Conservation (phyloP, 2,329 filamentous ascomycete species). For the Beauveria scarabaeidicola region DNA sequence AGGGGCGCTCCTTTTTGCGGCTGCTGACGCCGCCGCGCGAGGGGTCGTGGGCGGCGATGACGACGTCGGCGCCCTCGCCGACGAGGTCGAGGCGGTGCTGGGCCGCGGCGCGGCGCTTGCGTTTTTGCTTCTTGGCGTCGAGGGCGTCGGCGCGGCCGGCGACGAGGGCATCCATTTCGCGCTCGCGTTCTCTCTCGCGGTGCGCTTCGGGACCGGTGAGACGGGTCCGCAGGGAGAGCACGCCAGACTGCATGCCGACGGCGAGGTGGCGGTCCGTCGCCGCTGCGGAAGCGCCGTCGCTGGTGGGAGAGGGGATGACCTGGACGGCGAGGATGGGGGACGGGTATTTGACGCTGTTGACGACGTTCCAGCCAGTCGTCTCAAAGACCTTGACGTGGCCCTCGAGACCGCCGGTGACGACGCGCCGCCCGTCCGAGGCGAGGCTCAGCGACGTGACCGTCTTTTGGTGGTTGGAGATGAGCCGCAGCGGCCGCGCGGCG, state of each 20-base stretch:
- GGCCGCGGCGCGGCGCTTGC: slow-evolving; percentile 47
- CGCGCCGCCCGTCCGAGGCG: slow-evolving; percentile 68
- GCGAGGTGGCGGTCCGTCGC: slow-evolving; percentile 77
- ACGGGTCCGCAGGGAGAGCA: slow-evolving; percentile 86
- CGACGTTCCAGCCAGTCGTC: slow-evolving; percentile 88
- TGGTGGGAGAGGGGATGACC: slow-evolving; percentile 44
- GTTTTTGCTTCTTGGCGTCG: slow-evolving; percentile 62
- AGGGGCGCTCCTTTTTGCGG: slow-evolving; percentile 56
- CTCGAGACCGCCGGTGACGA: slow-evolving; percentile 84
- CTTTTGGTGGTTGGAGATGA: slow-evolving; percentile 94
- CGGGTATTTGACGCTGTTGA: slow-evolving; percentile 89
- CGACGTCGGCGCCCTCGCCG: slow-evolving; percentile 78
- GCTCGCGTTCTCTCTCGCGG: slow-evolving; percentile 65
- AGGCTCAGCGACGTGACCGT: slow-evolving; percentile 83
- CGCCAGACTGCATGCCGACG: slow-evolving; percentile 88
- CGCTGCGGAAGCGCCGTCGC: not conserved
- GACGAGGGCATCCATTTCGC: slow-evolving; percentile 76
- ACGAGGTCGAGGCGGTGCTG: slow-evolving; percentile 62
- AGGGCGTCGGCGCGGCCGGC: slow-evolving; percentile 70
- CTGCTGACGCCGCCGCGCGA: slow-evolving; percentile 19
- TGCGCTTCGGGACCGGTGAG: slow-evolving; percentile 74
- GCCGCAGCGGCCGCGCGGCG: slow-evolving; percentile 75
- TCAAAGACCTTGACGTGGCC: slow-evolving; percentile 97
- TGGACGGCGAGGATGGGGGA: slow-evolving; percentile 79
- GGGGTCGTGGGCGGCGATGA: slow-evolving; percentile 66